Evolutionary conservation across 805 yeast genomes (phyloP), one percentile per base, ranked within the genome.

Genomic region (Kluyveromyces aestuarii): DNA sequence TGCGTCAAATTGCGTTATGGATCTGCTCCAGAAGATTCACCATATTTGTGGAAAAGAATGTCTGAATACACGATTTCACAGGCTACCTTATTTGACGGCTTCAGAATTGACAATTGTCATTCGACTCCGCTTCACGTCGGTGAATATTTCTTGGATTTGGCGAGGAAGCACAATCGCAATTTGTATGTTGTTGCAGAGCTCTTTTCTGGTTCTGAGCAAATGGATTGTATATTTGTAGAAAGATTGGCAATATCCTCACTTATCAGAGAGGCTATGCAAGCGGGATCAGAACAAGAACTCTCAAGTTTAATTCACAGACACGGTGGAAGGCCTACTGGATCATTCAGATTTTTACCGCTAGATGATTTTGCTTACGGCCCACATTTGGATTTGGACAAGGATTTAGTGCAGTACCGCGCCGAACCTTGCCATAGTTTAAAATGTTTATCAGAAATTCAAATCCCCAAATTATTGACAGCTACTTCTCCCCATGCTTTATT

Each of bases 101-200:
- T 91, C 61, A 78, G 99, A 60, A 84, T 91, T 50, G 99, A 91
- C 64, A 91, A 91, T 60, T 88, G 96, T 60, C 98, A 93, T 63
- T 89, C 97, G 0, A 91, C 99, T 0, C 99, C 99, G 13, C 60
- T 91, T 36, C 96, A 88, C 66, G 98, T 93, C 37, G 99, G 96
- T 38, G 95, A 88, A 62, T 80, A 80, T 45, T 75, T 90, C 55
- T 72, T 91, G 46, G 98, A 90, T 66, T 80, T 83, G 48, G 99
- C 99, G 0, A 80, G 99, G 63, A 71, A 71, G 39, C 83, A 81
- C 27, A 84, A 91, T 54, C 95, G 96, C 2, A 81, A 91, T 57
- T 68, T 91, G 27, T 91, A 91, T 59, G 89, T 91, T 27, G 96
- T 89, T 41, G 98, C 98, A 1, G 99, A 91, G 63, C 72, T 91